Evolutionary conservation across 2,329 filamentous ascomycete genomes (phyloP).

Genomic region (Fusarium scirpi): DNA sequence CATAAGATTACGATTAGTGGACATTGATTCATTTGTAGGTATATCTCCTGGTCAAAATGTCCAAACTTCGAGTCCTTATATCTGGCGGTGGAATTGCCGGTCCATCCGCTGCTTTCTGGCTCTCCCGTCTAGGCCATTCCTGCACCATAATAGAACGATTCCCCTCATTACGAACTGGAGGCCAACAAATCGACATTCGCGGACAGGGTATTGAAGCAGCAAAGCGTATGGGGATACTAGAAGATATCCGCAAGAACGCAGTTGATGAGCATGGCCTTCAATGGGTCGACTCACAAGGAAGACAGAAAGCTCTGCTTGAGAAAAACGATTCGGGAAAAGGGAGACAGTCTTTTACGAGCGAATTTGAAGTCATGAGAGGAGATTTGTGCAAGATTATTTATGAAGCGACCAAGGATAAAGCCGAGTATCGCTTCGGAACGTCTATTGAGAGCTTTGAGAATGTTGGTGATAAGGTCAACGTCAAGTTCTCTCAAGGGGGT

Average conservation of each 20-base stretch:
- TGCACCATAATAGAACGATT: constrained; percentile 60
- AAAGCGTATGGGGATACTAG: constrained; percentile 55
- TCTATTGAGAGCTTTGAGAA: constrained; percentile 27
- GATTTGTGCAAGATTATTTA: constrained; percentile 65
- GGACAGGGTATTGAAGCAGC: constrained; percentile 56
- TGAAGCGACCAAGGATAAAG: constrained; percentile 50
- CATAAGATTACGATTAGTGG: background rate
- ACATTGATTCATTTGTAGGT: background rate
- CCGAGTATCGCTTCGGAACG: constrained; percentile 26
- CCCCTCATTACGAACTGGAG: constrained; percentile 52
- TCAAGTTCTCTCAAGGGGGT: constrained; percentile 7
- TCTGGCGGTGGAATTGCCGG: constrained; percentile 61
- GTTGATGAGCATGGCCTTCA: constrained; percentile 58
- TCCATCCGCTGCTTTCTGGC: constrained; percentile 57
- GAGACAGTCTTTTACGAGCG: constrained; percentile 61
- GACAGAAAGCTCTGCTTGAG: constrained; percentile 53
- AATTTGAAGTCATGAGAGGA: constrained; percentile 71
- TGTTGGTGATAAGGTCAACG: constrained; percentile 18
- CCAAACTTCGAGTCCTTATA: constrained; percentile 60
- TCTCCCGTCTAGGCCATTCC: constrained; percentile 53
- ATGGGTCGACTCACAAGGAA: constrained; percentile 58
- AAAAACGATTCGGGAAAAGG: constrained; percentile 56
- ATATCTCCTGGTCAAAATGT: background rate
- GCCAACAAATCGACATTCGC: constrained; percentile 61
- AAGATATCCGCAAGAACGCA: constrained; percentile 56